Evolutionary conservation across 2,329 filamentous ascomycete species (phyloP), one percentile per base, ranked within the genome.

Genomic region (Venturia pyrina): DNA sequence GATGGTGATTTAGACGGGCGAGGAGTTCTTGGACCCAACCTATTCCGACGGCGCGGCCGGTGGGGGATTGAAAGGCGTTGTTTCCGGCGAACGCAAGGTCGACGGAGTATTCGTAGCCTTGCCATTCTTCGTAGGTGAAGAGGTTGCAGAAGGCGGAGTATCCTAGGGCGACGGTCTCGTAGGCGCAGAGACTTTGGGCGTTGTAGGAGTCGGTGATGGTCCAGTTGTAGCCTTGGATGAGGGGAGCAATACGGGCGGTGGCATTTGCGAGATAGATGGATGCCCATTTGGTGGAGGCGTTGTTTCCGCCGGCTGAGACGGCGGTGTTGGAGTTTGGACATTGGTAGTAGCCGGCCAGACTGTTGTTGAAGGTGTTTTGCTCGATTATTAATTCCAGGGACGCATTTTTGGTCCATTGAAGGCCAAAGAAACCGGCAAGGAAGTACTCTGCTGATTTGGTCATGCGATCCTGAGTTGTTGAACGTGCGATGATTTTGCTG

Each of bases 401-500:
- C 7, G 83, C 88, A 71, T 91, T 89, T 40, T 86, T 81, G 1
- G 85, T 82, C 89, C 89, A 92, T 60, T 88, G 83, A 0, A 91
- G 81, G 0, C 89, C 89, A 72, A 92, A 92, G 78, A 92, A 92
- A 0, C 89, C 89, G 6, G 89, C 87, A 72, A 91, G 77, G 75
- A 91, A 92, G 74, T 92, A 89, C 74, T 92, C 89, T 3, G 89
- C 89, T 48, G 83, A 88, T 73, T 91, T 87, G 28, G 89, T 78
- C 89, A 92, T 92, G 32, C 89, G 85, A 72, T 90, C 86, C 73
- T 92, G 88, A 0, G 89, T 90, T 0, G 89, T 91, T 0, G 88
- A 90, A 37, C 89, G 82, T 19, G 86, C 88, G 66, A 91, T 84
- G 67, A 92, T 86, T 76, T 90, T 91, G 75, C 82, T 87, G 66